Base-by-base conservation (phyloP, 2,329 filamentous ascomycete genomes). In the Aspergillus awamori region DNA sequence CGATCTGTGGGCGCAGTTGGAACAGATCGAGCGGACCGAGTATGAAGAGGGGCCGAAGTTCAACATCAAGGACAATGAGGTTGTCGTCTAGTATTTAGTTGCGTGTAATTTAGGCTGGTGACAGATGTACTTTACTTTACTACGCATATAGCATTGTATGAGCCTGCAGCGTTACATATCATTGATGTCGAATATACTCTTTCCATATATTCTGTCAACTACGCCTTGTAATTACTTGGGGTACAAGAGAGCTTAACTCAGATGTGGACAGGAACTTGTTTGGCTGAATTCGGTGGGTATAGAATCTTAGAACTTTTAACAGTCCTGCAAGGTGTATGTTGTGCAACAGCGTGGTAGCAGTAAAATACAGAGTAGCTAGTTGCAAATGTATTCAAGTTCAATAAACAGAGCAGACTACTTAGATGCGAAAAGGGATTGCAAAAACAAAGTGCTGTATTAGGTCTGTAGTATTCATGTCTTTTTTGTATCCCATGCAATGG, bases 1-100 rank as follows among this genome's bases (percentile, higher is more conserved):
- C 0, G 81, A 84, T 8, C 78, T 85, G 5, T 97, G 92, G 93
- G 79, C 78, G 10, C 82, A 88, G 66, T 74, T 96, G 62, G 83
- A 86, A 67, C 81, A 80, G 65, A 61, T 67, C 11, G 64, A 69
- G 24, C 72, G 73, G 51, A 70, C 63, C 5, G 74, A 77, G 43
- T 63, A 72, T 38, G 75, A 77, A 57, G 72, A 76, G 20, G 75
- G 74, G 0, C 54, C 59, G 39, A 67, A 68, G 53, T 75, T 77
- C 53, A 70, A 74, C 15, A 57, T 69, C n/a, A 60, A 61, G 3
- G 47, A 49, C 30, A 61, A 55, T n/a, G 64, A 64, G 15, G 30
- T 56, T 15, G 15, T 28, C 39, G 22, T 56, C 39, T 45, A 56
- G 13, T n/a, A 13, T 6, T 5, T 43, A 36, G 4, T 15, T 36